A percentile compares a stretch with the other conserved stretches of the same genome.
phyloP scores from a whole-genome alignment of 1,284 basidiomycete genomes.

The Takashimella tepidaria region DNA sequence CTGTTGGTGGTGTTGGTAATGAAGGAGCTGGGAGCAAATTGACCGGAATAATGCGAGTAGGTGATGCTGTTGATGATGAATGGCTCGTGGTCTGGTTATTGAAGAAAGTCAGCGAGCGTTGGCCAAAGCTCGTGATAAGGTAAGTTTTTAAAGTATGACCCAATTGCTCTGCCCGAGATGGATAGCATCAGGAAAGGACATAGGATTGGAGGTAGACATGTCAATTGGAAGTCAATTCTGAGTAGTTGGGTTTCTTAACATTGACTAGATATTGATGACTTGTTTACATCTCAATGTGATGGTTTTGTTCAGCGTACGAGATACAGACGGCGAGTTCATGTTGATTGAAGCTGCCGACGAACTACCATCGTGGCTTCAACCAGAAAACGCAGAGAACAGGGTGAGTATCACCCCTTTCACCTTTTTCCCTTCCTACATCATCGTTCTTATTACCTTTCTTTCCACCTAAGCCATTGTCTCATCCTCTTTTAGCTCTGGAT shows the following conservation, averaged over 20 bases:
- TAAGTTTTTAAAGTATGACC: no score
- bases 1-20: neutral
- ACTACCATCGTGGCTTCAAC: slow-evolving; percentile 85
- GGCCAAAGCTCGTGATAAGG: slow-evolving; percentile 66
- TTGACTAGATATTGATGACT: no score
- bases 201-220: no score
- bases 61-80: slow-evolving; percentile 92
- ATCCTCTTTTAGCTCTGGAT: slow-evolving; percentile 73
- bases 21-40: slow-evolving; percentile 40
- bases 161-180: no score
- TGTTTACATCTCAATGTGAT: no score
- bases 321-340: slow-evolving; percentile 93
- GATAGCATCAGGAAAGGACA: no score
- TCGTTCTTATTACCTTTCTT: neutral
- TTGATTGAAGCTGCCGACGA: slow-evolving; percentile 92
- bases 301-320: slow-evolving; percentile 65
- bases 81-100: slow-evolving; percentile 90
- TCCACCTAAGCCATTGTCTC: neutral
- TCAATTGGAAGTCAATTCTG: no score
- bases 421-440: slow-evolving; percentile 28
- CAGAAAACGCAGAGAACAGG: slow-evolving; percentile 83
- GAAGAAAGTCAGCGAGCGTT: slow-evolving; percentile 64
- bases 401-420: slow-evolving; percentile 53
- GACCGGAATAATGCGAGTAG: slow-evolving; percentile 75
- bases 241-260: no score